Conservation (phyloP, 495 filamentous ascomycete species). For the Aspergillus funiculosus region DNA sequence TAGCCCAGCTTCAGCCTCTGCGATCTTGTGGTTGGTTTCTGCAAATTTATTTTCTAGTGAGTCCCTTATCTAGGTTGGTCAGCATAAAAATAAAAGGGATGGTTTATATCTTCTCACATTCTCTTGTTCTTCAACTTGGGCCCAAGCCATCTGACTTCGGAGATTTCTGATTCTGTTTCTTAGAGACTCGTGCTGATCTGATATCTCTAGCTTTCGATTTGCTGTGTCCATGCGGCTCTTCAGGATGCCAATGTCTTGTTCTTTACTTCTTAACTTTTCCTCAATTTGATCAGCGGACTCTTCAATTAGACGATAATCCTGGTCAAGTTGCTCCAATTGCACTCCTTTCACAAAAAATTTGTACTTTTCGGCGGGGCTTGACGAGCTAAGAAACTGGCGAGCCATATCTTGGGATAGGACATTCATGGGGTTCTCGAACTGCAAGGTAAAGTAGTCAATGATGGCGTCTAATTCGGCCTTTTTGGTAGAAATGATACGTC, state of each 20-base stretch:
- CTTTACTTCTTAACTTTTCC: conserved; percentile 45
- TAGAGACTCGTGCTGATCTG: conserved; percentile 53
- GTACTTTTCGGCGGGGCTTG: conserved; percentile 79
- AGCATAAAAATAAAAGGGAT: not conserved
- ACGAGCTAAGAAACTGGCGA: conserved; percentile 83
- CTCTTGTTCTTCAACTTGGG: conserved; percentile 59
- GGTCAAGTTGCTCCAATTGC: conserved; percentile 84
- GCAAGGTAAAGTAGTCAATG: conserved; percentile 83
- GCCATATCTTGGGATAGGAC: conserved; percentile 96
- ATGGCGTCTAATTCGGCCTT: conserved; percentile 89
- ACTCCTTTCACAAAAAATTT: conserved; percentile 96
- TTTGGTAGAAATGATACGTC: conserved; percentile 71
- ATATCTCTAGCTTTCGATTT: conserved; percentile 48
- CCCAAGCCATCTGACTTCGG: conserved; percentile 62
- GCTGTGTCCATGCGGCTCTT: conserved; percentile 42
- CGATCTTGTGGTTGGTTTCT: conserved; percentile 37
- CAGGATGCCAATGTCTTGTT: conserved; percentile 45
- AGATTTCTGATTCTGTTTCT: conserved; percentile 47
- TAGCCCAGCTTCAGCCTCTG: conserved; percentile 34
- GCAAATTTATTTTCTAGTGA: conserved; percentile 28
- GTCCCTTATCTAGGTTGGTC: conserved; percentile 29
- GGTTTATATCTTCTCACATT: conserved; percentile 23
- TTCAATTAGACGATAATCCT: conserved; percentile 79
- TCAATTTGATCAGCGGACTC: conserved; percentile 65
- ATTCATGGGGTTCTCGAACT: conserved; percentile 96